Percentiles rank a stretch among this genome's conserved stretches.
Evolutionary conservation across 2,329 filamentous ascomycete genomes (phyloP).

Genomic region (Aspergillus pseudoglaucus): DNA sequence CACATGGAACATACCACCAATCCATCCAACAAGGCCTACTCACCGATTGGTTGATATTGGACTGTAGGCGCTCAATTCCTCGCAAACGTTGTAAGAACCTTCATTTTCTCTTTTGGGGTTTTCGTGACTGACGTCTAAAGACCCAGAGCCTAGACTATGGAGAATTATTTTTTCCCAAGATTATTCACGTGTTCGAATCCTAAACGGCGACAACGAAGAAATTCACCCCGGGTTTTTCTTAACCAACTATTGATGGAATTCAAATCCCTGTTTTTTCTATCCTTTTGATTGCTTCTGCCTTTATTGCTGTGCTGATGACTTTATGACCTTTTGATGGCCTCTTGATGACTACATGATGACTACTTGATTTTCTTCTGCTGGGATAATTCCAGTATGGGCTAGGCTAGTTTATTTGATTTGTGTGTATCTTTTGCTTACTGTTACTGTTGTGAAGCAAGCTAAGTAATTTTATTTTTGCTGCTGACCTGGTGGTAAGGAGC

Average conservation of each 20-base stretch:
- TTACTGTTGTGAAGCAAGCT: not conserved
- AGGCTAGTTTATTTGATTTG: not conserved
- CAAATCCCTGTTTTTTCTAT: not conserved
- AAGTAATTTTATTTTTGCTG: not conserved
- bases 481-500: too few species aligned
- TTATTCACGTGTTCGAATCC: not conserved
- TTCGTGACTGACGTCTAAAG: not conserved
- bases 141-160: not conserved
- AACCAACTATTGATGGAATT: not conserved
- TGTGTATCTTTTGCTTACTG: not conserved
- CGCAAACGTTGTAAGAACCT: constrained; percentile 5
- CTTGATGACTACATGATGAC: not conserved
- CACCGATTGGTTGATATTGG: constrained; percentile 13
- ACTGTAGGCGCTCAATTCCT: constrained; percentile 7
- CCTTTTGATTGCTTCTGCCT: not conserved
- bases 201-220: not conserved
- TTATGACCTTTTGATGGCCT: not conserved
- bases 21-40: constrained; percentile 9
- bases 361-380: not conserved
- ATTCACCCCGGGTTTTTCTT: not conserved
- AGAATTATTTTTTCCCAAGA: not conserved
- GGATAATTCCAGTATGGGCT: not conserved
- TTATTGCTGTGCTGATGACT: not conserved
- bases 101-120: not conserved
- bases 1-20: constrained; percentile 4